Evolutionary conservation across 2,329 filamentous ascomycete genomes (phyloP).

Genomic region (Sclerotiophoma versabilis): DNA sequence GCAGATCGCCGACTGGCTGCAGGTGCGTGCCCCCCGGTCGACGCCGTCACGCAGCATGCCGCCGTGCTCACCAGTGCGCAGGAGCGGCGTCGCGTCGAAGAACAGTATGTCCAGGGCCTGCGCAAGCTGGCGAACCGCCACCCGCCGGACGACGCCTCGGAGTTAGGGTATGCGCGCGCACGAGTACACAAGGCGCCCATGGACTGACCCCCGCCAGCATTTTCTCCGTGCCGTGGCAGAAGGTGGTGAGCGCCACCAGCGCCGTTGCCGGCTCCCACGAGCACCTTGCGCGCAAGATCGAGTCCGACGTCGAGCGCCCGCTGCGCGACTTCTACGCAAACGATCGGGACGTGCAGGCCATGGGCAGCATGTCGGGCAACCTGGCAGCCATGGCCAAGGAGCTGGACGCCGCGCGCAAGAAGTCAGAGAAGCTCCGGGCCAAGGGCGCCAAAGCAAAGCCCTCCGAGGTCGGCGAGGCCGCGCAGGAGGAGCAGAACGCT

Average conservation of each 20-base stretch:
- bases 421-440: slow-evolving; percentile 80
- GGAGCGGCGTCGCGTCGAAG: slow-evolving; percentile 93
- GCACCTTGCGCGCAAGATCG: slow-evolving; percentile 79
- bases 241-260: slow-evolving; percentile 80
- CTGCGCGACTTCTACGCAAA: slow-evolving; percentile 76
- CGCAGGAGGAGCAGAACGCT: slow-evolving; percentile 77
- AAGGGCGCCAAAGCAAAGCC: slow-evolving; percentile 80
- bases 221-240: slow-evolving; percentile 90
- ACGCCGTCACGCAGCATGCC: slow-evolving; percentile 8
- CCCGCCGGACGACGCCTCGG: slow-evolving; percentile 75
- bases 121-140: slow-evolving; percentile 79
- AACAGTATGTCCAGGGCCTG: slow-evolving; percentile 82
- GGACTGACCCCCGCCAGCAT: slow-evolving; percentile 64
- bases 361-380: slow-evolving; percentile 83
- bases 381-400: slow-evolving; percentile 82
- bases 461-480: slow-evolving; percentile 78
- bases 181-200: slow-evolving; percentile 4
- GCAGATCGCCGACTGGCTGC: slow-evolving; percentile 95
- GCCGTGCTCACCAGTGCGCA: slow-evolving; percentile 54
- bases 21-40: slow-evolving; percentile 65
- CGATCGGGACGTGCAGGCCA: slow-evolving; percentile 78
- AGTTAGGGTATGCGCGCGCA: slow-evolving; percentile 76
- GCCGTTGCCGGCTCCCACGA: slow-evolving; percentile 84
- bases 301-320: slow-evolving; percentile 85
- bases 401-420: slow-evolving; percentile 82